phyloP scores from a whole-genome alignment of 176 grass and related monocot genomes.

The Eleusine coracana region DNA sequence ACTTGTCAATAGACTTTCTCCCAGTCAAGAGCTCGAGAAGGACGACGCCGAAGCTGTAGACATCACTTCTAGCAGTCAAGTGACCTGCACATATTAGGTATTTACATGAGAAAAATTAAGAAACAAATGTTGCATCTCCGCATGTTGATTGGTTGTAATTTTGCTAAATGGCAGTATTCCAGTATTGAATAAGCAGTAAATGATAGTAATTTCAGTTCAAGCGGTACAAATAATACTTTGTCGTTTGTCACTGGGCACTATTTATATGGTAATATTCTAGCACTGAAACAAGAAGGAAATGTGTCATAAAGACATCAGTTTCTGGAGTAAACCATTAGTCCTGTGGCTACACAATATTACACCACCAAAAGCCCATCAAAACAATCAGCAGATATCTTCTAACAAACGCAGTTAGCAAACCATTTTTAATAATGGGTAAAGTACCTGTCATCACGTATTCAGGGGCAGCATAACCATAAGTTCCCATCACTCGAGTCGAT shows the following conservation, averaged over 20 bases:
- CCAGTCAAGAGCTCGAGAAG: conserved; percentile 91
- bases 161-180: background rate
- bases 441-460: conserved; percentile 99
- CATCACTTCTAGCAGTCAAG: conserved; percentile 93
- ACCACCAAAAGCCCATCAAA: background rate
- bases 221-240: conserved; percentile 23
- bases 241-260: background rate
- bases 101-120: conserved; percentile 34
- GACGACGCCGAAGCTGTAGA: conserved; percentile 95
- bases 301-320: background rate
- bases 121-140: background rate
- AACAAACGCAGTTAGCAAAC: background rate
- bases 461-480: conserved; percentile 96
- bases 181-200: conserved; percentile 1
- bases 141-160: background rate
- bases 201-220: conserved; percentile 20
- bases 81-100: conserved; percentile 59
- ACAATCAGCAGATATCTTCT: background rate
- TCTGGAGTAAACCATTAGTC: background rate
- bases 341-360: background rate
- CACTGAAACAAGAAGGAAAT: background rate
- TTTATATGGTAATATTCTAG: too few species aligned
- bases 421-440: conserved; percentile 19
- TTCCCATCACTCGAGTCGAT: conserved; percentile 97
- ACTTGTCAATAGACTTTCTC: conserved; percentile 88